Conservation (phyloP, 768 basidiomycete genomes). For the Mycena vitilis region DNA sequence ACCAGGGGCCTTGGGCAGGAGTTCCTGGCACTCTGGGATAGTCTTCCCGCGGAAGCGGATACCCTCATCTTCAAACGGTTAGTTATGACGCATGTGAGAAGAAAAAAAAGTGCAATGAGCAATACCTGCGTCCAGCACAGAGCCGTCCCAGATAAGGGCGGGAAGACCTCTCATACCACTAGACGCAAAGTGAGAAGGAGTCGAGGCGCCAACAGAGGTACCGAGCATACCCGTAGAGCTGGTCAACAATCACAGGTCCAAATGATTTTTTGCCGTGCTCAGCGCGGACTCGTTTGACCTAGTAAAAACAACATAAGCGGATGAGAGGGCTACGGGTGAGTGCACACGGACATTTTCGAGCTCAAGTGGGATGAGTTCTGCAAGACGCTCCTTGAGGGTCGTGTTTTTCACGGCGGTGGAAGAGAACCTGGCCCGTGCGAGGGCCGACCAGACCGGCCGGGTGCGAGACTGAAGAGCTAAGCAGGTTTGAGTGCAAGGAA, state of each 20-base stretch:
- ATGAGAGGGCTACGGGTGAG: conserved; percentile 18
- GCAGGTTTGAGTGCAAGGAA: conserved; percentile 15
- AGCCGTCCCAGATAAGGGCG: conserved; percentile 98
- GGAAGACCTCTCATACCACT: conserved; percentile 92
- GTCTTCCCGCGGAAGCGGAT: conserved; percentile 98
- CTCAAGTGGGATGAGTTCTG: conserved; percentile 93
- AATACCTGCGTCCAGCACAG: conserved; percentile 91
- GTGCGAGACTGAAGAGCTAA: conserved; percentile 61
- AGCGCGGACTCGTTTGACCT: conserved; percentile 88
- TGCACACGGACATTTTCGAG: conserved; percentile 69
- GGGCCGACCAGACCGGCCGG: conserved; percentile 54
- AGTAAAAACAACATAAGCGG: conserved; percentile 27
- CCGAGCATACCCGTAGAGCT: conserved; percentile 81
- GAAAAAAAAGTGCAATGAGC: conserved; percentile 4
- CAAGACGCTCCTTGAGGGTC: conserved; percentile 91
- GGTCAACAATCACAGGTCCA: conserved; percentile 91
- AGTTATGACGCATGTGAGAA: conserved; percentile 25
- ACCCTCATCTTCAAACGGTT: conserved; percentile 77
- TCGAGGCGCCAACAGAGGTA: neutral
- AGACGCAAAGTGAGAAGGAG: conserved; percentile 28
- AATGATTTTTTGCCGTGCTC: conserved; percentile 94
- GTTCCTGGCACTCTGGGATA: conserved; percentile 88
- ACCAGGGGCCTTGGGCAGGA: conserved; percentile 89
- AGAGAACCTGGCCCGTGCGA: conserved; percentile 67
- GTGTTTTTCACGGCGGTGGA: conserved; percentile 75